These are phyloP conservation scores for Bretschneidera sinensis DNA, from an alignment of 345 rosid species.

Conservation along the genomic window DNA sequence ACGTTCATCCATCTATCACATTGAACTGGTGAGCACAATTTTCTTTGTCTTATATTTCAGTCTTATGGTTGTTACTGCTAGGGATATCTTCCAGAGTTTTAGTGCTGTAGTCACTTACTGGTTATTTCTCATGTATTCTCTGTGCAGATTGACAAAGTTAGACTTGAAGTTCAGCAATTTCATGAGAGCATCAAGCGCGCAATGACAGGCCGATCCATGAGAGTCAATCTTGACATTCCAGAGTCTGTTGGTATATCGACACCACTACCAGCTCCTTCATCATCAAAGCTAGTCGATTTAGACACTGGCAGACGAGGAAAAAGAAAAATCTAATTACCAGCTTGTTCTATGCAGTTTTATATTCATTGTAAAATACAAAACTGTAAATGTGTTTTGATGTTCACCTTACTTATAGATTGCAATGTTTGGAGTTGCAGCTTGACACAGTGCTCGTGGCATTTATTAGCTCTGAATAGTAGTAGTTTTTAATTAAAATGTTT, in stretches of 20 bases:
- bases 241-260: constrained; percentile 74
- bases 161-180: constrained; percentile 43
- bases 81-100: neutral
- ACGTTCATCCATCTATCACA: constrained; percentile 75
- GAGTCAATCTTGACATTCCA: constrained; percentile 70
- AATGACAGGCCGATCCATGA: constrained; percentile 40
- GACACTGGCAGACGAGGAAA: constrained; percentile 50
- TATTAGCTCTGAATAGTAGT: too few species aligned
- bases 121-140: neutral
- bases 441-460: neutral
- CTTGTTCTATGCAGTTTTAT: neutral
- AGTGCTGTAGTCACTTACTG: too few species aligned
- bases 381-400: too few species aligned
- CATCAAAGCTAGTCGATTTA: constrained; percentile 54
- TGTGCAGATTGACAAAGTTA: constrained; percentile 62
- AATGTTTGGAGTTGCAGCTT: too few species aligned
- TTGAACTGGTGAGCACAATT: constrained; percentile 56
- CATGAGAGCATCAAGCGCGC: constrained; percentile 40
- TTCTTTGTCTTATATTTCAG: neutral
- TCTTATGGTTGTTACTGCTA: neutral
- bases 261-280: constrained; percentile 43
- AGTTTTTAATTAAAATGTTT: too few species aligned
- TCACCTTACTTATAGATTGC: neutral
- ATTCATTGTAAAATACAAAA: too few species aligned
- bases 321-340: constrained; percentile 31